Base-by-base conservation (phyloP, 805 yeast genomes). In the Nakazawaea molendinolei region DNA sequence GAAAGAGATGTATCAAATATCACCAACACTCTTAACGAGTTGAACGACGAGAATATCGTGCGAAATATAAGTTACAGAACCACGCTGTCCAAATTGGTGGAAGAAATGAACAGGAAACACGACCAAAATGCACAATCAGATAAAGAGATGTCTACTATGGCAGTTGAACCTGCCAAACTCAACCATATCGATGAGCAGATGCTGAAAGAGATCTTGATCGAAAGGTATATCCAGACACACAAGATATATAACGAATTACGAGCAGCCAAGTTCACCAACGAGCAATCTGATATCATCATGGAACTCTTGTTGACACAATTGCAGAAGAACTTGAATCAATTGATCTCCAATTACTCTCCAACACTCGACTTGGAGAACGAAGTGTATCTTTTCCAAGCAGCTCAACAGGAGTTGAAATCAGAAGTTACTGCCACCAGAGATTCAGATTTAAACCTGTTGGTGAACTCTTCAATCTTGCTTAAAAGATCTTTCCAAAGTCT, bases 361-460 rank as follows among this genome's bases (percentile, higher is more conserved):
- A 58, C 59, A 19, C 75, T 76, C 43, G 95, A 86, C 46, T 60
- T 86, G 12, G 95, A 89, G 44, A 90, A 89, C 49, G 96, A 90
- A 49, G 71, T 76, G 16, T 92, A 90, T 52, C 60, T 92, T 10
- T 89, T 86, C 55, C 90, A 87, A 52, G 94, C 96, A 22, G 95
- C 96, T 0, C 86, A 86, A 43, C 80, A 89, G 37, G 97, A 90
- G 55, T 59, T 90, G 24, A 60, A 81, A 33, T 85, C 82, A 30
- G 95, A 87, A 48, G 74, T 87, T 17, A 76, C 80, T 27, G 69
- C 79, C 27, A 71, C 81, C 21, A 63, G 97, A 45, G 87, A 81
- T 44, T 62, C 66, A 9, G 84, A 85, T 42, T 64, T 82, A 36
- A 78, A 77, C 45, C 80, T 78, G 36, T 65, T 80, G 36, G 76